Base-by-base conservation (phyloP, 805 yeast genomes). In the Cyberlindnera maclurae region DNA sequence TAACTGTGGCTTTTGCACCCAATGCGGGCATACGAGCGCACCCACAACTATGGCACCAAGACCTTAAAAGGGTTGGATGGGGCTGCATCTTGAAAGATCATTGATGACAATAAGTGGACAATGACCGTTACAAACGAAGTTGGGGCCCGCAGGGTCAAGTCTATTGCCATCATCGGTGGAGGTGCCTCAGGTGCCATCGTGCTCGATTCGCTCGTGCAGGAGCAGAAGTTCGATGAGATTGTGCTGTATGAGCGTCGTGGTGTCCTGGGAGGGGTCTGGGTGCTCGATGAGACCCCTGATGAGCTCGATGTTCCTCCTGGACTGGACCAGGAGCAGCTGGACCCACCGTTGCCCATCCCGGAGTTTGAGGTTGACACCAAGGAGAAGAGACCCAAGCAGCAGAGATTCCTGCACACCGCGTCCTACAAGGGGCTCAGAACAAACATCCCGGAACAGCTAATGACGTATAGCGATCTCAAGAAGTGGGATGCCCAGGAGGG, bases 151-250 rank as follows among this genome's bases (percentile, higher is more conserved):
- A 38, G n/a, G 28, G 44, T 50, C 13, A 52, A 50, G 33, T 49
- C 57, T 6, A 49, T 70, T 8, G 75, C 72, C 15, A 59, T 71
- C 24, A 67, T 70, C 26, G 75, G 76, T 5, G 75, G 71, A n/a
- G 76, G 76, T 12, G 73, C 76, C 5, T 63, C 70, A 4, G 76
- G 75, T 5, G 64, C 70, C 16, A 60, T 70, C 33, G 52, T 63
- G 0, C 51, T 69, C 8, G 73, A 70, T 33, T 32, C 63, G 0
- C 46, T 70, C 11, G 45, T 67, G 4, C 51, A 60, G 36, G 72
- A 69, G 40, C 41, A 47, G 3, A 40, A 38, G 2, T 60, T 67
- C 39, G 57, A 51, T 4, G 50, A 53, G 15, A 59, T 71, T 31
- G 59, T 58, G 1, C 46, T 70, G 2, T 69, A 61, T 45, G 76